phyloP scores from a whole-genome alignment of 2,329 filamentous ascomycete species.

The Fusarium pseudonygamai region DNA sequence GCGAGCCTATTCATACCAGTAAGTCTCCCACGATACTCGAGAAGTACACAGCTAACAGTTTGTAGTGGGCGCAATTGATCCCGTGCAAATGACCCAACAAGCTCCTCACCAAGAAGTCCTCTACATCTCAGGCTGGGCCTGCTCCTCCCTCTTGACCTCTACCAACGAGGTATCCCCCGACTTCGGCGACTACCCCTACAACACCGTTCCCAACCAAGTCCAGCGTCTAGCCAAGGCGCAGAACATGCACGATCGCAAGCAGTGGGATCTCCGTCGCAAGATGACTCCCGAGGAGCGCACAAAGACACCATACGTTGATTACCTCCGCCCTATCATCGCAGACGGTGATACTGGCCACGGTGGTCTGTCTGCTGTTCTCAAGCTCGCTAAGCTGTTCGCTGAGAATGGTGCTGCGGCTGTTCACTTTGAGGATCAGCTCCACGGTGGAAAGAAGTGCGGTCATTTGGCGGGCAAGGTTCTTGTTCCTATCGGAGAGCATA shows the following conservation, averaged over 20 bases:
- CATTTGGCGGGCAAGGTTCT: conserved; percentile 96
- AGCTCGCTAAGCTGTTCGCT: conserved; percentile 96
- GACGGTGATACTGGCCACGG: conserved; percentile 97
- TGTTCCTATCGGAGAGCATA: conserved; percentile 93
- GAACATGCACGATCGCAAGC: conserved; percentile 94
- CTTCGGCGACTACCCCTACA: conserved; percentile 99
- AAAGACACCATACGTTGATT: conserved; percentile 86
- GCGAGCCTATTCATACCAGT: conserved; percentile 94
- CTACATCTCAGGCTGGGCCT: conserved; percentile 97
- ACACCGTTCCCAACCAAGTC: conserved; percentile 98
- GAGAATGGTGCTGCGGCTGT: conserved; percentile 97
- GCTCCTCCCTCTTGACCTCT: conserved; percentile 88
- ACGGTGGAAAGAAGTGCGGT: conserved; percentile 98
- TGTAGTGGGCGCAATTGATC: conserved; percentile 94
- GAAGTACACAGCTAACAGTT: background rate
- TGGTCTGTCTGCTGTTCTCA: conserved; percentile 90
- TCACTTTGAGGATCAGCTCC: conserved; percentile 97
- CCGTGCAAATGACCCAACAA: conserved; percentile 99
- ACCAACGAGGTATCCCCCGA: conserved; percentile 98
- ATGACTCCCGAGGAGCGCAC: conserved; percentile 77
- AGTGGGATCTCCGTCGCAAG: conserved; percentile 87
- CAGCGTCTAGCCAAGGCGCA: conserved; percentile 96
- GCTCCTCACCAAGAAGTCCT: conserved; percentile 94
- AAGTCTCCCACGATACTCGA: conserved; percentile 44
- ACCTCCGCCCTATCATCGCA: conserved; percentile 92